These are phyloP conservation scores for Sporothrix globosa DNA, from an alignment of 2,329 filamentous ascomycete genomes.

Conservation along the genomic window DNA sequence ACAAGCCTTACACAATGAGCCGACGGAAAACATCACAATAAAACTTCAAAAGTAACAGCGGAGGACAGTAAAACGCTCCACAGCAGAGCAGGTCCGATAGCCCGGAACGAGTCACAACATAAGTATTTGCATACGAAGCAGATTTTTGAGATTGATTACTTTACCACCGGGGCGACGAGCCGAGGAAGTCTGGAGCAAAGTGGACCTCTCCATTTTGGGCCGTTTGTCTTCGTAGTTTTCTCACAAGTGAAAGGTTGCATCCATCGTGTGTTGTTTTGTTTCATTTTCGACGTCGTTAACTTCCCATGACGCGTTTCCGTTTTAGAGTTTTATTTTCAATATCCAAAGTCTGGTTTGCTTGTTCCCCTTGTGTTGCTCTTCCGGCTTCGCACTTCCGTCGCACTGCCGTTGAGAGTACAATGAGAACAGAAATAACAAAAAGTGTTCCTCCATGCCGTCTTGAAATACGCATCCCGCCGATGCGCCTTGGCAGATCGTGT, in stretches of 20 bases:
- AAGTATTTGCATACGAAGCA: neutral
- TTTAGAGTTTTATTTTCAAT: neutral
- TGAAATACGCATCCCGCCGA: neutral
- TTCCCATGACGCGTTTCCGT: neutral
- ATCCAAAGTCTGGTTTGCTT: too few species aligned
- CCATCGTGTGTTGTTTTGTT: neutral
- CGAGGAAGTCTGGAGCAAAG: neutral
- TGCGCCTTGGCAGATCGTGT: constrained; percentile 1
- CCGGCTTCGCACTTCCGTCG: neutral
- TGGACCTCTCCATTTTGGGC: neutral
- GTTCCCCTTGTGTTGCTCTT: neutral
- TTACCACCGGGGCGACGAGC: neutral
- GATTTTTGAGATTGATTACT: neutral
- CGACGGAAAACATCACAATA: neutral
- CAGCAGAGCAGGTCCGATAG: neutral
- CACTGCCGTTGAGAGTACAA: neutral
- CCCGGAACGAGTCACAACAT: constrained; percentile 11
- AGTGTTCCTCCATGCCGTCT: neutral
- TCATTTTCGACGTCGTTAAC: neutral
- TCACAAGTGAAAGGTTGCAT: too few species aligned
- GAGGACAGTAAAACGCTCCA: neutral
- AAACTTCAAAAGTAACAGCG: neutral
- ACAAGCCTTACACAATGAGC: neutral
- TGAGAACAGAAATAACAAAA: too few species aligned
- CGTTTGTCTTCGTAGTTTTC: too few species aligned